Conservation (phyloP, 768 basidiomycete species). For the Tricholoma hemisulphureum region DNA sequence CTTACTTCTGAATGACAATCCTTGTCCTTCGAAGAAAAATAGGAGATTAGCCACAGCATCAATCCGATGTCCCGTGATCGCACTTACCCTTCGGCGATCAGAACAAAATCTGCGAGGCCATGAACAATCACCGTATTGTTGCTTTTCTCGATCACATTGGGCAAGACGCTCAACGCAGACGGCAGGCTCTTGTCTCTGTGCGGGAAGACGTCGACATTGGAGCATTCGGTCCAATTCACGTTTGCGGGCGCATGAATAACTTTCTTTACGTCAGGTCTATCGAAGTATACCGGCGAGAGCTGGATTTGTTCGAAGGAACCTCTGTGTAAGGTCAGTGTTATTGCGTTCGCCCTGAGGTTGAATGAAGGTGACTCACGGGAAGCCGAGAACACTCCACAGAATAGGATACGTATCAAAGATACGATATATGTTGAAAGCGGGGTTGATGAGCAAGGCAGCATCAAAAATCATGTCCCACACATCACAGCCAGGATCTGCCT, state of each 20-base stretch:
- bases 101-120: slow-evolving; percentile 69
- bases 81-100: slow-evolving; percentile 71
- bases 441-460: slow-evolving; percentile 65
- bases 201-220: slow-evolving; percentile 58
- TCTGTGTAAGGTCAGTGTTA: slow-evolving; percentile 25
- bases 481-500: slow-evolving; percentile 53
- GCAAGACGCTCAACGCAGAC: slow-evolving; percentile 62
- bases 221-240: slow-evolving; percentile 64
- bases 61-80: neutral
- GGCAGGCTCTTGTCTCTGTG: slow-evolving; percentile 60
- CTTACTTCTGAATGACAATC: slow-evolving; percentile 65
- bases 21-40: slow-evolving; percentile 40
- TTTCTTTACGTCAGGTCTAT: slow-evolving; percentile 62
- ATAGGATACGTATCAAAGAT: slow-evolving; percentile 76
- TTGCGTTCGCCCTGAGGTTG: neutral
- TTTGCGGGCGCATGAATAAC: slow-evolving; percentile 69
- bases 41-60: neutral
- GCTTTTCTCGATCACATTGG: slow-evolving; percentile 75
- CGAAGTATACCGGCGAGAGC: slow-evolving; percentile 63
- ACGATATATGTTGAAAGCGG: slow-evolving; percentile 76
- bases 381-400: slow-evolving; percentile 80
- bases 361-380: slow-evolving; percentile 53
- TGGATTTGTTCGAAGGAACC: slow-evolving; percentile 57
- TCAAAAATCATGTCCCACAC: slow-evolving; percentile 66
- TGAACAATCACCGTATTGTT: slow-evolving; percentile 66